Evolutionary conservation across 208 protist species (phyloP).

Genomic region (Trypanosoma congolense): DNA sequence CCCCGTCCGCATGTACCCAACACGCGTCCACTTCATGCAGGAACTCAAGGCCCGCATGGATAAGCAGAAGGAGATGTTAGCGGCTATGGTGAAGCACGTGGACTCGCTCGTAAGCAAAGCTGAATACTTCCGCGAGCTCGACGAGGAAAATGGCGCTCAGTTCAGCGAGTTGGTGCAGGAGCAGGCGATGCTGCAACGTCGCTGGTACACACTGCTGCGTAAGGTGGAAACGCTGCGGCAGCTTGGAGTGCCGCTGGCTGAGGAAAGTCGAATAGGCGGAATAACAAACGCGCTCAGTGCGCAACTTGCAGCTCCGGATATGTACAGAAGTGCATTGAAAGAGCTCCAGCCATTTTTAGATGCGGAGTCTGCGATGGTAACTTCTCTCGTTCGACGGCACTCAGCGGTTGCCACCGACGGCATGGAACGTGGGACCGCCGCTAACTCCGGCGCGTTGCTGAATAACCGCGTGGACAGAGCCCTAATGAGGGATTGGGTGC

Average conservation of each 20-base stretch:
- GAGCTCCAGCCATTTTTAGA: constrained; percentile 48
- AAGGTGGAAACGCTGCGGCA: constrained; percentile 58
- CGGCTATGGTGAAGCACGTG: constrained; percentile 30
- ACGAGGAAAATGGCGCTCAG: constrained; percentile 38
- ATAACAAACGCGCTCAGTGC: constrained; percentile 32
- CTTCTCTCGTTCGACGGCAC: constrained; percentile 14
- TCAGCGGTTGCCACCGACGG: constrained; percentile 14
- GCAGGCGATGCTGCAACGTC: constrained; percentile 56
- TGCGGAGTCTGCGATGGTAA: constrained; percentile 35
- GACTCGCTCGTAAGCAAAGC: constrained; percentile 32
- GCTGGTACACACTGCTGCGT: constrained; percentile 42
- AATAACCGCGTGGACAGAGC: constrained; percentile 35
- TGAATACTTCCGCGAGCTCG: constrained; percentile 29
- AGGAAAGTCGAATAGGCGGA: constrained; percentile 38
- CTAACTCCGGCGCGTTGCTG: constrained; percentile 19
- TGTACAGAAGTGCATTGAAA: constrained; percentile 32
- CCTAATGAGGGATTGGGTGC: constrained; percentile 37
- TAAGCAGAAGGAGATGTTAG: constrained; percentile 48
- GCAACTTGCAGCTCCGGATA: constrained; percentile 42
- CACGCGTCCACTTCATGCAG: constrained; percentile 63
- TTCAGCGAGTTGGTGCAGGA: constrained; percentile 37
- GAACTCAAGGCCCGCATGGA: constrained; percentile 51
- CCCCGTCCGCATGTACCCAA: constrained; percentile 45
- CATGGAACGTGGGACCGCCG: neutral
- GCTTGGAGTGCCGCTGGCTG: constrained; percentile 26